Percentiles rank a stretch among this genome's conserved stretches.
Conservation (phyloP, 257 asterid genomes). For the Penstemon davidsonii region DNA sequence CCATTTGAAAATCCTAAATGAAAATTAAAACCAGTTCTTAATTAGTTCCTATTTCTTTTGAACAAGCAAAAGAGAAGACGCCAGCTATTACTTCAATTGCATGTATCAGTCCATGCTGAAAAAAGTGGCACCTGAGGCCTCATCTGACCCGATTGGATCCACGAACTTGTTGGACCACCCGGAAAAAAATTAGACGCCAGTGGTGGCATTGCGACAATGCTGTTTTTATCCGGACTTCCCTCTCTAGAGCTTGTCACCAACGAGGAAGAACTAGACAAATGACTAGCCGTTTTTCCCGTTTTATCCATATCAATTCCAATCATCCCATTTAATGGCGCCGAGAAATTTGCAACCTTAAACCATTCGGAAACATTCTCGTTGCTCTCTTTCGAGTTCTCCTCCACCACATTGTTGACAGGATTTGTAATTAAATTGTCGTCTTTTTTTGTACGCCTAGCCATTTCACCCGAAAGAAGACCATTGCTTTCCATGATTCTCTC, state of each 20-base stretch:
- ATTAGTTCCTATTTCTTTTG: conserved; percentile 3
- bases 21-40: background rate
- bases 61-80: conserved; percentile 26
- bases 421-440: conserved; percentile 17
- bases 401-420: conserved; percentile 23
- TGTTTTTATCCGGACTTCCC: conserved; percentile 58
- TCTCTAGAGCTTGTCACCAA: conserved; percentile 63
- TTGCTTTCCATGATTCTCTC: conserved; percentile 81
- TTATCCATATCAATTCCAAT: conserved; percentile 37
- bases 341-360: conserved; percentile 41
- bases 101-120: conserved; percentile 88
- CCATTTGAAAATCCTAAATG: conserved; percentile 23
- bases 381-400: conserved; percentile 28
- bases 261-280: conserved; percentile 48
- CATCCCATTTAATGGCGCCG: conserved; percentile 32
- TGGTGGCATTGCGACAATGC: conserved; percentile 33
- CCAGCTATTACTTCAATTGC: conserved; percentile 18
- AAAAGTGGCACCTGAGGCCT: conserved; percentile 78
- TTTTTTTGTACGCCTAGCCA: conserved; percentile 63
- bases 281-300: conserved; percentile 32
- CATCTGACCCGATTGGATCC: conserved; percentile 62
- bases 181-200: conserved; percentile 45
- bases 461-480: conserved; percentile 74
- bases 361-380: conserved; percentile 39
- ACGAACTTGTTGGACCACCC: conserved; percentile 35